A percentile compares a stretch with the other conserved stretches of the same genome.
phyloP scores from a whole-genome alignment of 805 yeast species.

The Suhomyces pyralidae region DNA sequence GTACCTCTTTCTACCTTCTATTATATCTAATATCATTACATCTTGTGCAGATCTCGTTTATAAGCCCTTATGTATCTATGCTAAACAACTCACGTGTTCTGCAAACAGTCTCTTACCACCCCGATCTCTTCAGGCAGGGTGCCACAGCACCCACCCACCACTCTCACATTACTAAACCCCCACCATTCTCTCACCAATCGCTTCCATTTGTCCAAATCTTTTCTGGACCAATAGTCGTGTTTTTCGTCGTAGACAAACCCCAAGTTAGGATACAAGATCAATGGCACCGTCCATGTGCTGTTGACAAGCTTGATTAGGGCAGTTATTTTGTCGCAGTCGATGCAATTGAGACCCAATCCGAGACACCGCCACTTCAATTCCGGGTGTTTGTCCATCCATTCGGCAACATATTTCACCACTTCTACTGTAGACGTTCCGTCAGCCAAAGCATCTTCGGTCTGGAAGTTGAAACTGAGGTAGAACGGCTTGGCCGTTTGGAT shows the following conservation, averaged over 20 bases:
- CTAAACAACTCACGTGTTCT: no score
- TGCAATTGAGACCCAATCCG: constrained; percentile 70
- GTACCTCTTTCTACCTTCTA: no score
- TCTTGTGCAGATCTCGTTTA: no score
- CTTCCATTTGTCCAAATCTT: constrained; percentile 33
- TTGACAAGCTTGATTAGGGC: constrained; percentile 37
- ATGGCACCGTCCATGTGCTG: constrained; percentile 25
- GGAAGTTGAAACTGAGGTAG: constrained; percentile 41
- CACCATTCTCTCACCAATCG: constrained; percentile 40
- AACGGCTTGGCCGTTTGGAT: constrained; percentile 22
- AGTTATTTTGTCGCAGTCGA: constrained; percentile 42
- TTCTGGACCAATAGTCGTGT: constrained; percentile 25
- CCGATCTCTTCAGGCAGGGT: constrained; percentile 53
- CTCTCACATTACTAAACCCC: constrained; percentile 37
- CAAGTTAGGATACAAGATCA: constrained; percentile 70
- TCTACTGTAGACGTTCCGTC: constrained; percentile 31
- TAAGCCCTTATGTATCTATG: no score
- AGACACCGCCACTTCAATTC: constrained; percentile 26
- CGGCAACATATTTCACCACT: constrained; percentile 18
- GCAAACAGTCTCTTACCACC: not conserved
- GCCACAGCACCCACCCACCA: constrained; percentile 75
- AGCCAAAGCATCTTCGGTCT: constrained; percentile 18
- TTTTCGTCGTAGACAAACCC: constrained; percentile 63
- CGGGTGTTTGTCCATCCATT: constrained; percentile 8
- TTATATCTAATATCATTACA: no score